Evolutionary conservation across 495 filamentous ascomycete species (phyloP).

Genomic region (Aspergillus sclerotiicarbonarius): DNA sequence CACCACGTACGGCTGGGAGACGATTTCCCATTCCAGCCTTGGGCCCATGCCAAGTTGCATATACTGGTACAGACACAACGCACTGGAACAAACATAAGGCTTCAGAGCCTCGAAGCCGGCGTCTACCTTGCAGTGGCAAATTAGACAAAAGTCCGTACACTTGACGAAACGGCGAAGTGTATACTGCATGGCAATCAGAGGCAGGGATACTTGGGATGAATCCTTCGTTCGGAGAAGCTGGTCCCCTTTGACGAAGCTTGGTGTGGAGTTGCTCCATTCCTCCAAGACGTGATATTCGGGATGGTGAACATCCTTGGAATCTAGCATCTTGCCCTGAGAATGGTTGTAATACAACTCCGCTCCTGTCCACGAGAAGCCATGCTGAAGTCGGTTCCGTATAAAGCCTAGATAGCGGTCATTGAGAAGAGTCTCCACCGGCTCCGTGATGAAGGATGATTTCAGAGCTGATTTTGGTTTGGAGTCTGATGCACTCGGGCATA

Average conservation of each 20-base stretch:
- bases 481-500: not conserved
- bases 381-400: constrained; percentile 54
- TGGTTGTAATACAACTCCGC: constrained; percentile 61
- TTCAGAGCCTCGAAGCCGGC: constrained; percentile 80
- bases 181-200: constrained; percentile 77
- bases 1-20: constrained; percentile 77
- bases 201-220: constrained; percentile 51
- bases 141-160: constrained; percentile 84
- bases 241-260: constrained; percentile 45
- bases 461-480: not conserved
- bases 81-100: constrained; percentile 82
- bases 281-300: constrained; percentile 22
- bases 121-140: constrained; percentile 75
- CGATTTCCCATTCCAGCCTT: constrained; percentile 80
- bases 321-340: constrained; percentile 33
- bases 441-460: constrained; percentile 59
- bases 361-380: constrained; percentile 62
- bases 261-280: constrained; percentile 24
- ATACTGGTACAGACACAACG: constrained; percentile 87
- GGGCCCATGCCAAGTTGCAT: constrained; percentile 85
- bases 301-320: constrained; percentile 4
- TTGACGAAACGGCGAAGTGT: constrained; percentile 73
- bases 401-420: constrained; percentile 65
- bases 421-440: constrained; percentile 67
- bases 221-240: constrained; percentile 40